Evolutionary conservation across 169 alveolate genomes (phyloP).

Genomic region (Cryptosporidium parvum): DNA sequence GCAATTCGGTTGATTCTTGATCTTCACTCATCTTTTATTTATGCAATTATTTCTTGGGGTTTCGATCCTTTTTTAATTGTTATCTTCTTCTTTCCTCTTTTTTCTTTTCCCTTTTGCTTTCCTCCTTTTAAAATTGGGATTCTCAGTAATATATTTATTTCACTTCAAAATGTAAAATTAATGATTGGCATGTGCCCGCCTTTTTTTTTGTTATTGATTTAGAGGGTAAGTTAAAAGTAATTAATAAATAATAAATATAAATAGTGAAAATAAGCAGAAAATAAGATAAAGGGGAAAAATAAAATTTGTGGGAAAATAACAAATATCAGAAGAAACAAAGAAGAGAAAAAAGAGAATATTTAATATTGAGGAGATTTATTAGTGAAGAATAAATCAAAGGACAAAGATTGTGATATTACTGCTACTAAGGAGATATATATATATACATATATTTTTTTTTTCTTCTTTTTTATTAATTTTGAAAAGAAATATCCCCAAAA

Average conservation of each 20-base stretch:
- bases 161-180: background rate
- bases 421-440: background rate
- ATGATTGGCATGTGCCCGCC: slow-evolving; percentile 6
- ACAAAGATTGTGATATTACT: background rate
- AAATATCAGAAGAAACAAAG: background rate
- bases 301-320: background rate
- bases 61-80: background rate
- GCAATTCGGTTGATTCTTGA: slow-evolving; percentile 14
- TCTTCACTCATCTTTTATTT: slow-evolving; percentile 16
- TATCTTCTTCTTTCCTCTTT: background rate
- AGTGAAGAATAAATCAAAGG: background rate
- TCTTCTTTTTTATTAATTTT: no score
- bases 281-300: background rate
- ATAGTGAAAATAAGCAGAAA: background rate
- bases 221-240: background rate
- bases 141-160: no score
- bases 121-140: background rate
- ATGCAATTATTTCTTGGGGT: background rate
- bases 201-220: background rate
- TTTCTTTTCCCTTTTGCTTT: no score
- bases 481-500: background rate
- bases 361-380: background rate
- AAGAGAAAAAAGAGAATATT: background rate
- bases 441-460: no score
- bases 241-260: no score